Conservation (phyloP, 768 basidiomycete genomes). For the Lactifluus volemus region DNA sequence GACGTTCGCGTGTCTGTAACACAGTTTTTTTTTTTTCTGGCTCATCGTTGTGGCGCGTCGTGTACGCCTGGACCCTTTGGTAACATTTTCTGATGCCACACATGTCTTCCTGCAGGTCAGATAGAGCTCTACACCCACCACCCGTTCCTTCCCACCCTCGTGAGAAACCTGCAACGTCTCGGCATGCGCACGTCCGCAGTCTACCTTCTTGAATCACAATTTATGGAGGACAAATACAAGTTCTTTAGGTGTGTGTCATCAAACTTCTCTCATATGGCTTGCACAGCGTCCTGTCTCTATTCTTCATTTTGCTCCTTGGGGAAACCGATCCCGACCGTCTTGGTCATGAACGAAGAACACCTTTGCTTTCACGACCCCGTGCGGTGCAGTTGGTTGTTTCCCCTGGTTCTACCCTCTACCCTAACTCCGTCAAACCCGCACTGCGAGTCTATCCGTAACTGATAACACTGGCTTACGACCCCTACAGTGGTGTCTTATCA, state of each 20-base stretch:
- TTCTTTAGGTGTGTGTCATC: slow-evolving; percentile 71
- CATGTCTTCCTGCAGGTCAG: slow-evolving; percentile 51
- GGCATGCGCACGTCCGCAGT: slow-evolving; percentile 82
- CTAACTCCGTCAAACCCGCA: slow-evolving; percentile 13
- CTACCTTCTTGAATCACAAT: slow-evolving; percentile 95
- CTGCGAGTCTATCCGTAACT: not conserved
- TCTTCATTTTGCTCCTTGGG: not conserved
- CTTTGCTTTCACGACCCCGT: not conserved
- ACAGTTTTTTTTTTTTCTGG: not conserved
- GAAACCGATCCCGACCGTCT: not conserved
- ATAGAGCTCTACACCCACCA: slow-evolving; percentile 99
- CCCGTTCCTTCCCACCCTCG: slow-evolving; percentile 87
- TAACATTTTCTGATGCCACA: not conserved
- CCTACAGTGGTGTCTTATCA: slow-evolving; percentile 75
- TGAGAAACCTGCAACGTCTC: slow-evolving; percentile 62
- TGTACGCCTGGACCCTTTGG: not conserved
- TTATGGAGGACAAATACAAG: slow-evolving; percentile 99
- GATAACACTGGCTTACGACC: slow-evolving; percentile 13
- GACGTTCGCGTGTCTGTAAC: not conserved
- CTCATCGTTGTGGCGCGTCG: not conserved
- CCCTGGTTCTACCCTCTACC: slow-evolving; percentile 6
- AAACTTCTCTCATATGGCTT: not conserved
- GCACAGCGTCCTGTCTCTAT: slow-evolving; percentile 6
- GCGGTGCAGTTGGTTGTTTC: not conserved
- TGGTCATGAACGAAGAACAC: not conserved